A percentile compares a stretch with the other conserved stretches of the same genome.
phyloP scores from a whole-genome alignment of 805 yeast genomes.

The Teunomyces gatunensis region DNA sequence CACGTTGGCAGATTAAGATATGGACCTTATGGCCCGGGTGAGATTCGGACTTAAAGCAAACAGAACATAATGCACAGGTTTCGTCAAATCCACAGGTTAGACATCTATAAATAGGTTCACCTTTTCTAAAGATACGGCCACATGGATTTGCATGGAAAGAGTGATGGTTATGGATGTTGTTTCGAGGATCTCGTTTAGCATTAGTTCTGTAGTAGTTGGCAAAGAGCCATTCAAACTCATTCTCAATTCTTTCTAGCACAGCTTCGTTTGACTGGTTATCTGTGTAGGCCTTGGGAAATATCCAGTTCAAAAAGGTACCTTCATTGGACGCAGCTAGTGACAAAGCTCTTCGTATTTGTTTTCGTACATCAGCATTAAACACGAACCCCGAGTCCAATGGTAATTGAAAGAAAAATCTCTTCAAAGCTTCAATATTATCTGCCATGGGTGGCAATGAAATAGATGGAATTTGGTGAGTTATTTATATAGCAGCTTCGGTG shows the following conservation, averaged over 20 bases:
- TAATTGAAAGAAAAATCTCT: conserved; percentile 36
- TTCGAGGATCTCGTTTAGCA: conserved; percentile 15
- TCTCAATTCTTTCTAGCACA: conserved; percentile 14
- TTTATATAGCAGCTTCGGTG: background rate
- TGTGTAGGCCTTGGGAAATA: conserved; percentile 35
- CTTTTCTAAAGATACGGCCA: conserved; percentile 66
- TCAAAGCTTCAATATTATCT: conserved; percentile 12
- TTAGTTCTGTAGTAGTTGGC: conserved; percentile 23
- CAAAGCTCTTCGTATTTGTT: conserved; percentile 41
- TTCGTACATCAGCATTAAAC: conserved; percentile 25
- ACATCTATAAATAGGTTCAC: conserved; percentile 82
- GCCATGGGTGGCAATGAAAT: background rate
- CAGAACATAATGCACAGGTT: conserved; percentile 77
- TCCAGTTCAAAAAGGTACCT: conserved; percentile 37
- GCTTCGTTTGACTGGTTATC: background rate
- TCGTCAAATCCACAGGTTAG: conserved; percentile 75
- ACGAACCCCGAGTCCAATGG: conserved; percentile 33
- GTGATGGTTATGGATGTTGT: conserved; percentile 24
- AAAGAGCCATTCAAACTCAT: conserved; percentile 33
- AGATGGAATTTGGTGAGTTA: background rate
- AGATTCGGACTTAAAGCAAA: conserved; percentile 66
- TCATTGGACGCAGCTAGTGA: conserved; percentile 41
- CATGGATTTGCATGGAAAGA: conserved; percentile 66
- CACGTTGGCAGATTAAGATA: conserved; percentile 59
- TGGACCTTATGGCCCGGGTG: conserved; percentile 75